These are phyloP conservation scores for Metschnikowia koreensis DNA, from an alignment of 805 yeast species.

Conservation along the genomic window DNA sequence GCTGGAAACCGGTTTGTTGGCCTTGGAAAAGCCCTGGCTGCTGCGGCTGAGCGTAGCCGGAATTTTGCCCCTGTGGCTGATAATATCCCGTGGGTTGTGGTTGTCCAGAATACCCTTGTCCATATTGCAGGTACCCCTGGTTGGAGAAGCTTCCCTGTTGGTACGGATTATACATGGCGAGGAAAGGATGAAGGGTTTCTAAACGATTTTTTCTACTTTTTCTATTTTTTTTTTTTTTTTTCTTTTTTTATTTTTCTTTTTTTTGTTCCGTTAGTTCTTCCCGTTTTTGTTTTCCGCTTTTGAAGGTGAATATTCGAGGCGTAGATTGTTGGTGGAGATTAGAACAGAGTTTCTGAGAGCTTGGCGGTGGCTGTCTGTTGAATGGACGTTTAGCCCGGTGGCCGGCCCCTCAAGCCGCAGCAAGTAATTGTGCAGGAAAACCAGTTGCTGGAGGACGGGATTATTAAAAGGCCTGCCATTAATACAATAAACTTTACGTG, in stretches of 20 bases:
- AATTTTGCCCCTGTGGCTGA: constrained; percentile 26
- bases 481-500: no score
- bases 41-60: constrained; percentile 16
- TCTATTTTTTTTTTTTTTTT: not conserved
- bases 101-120: constrained; percentile 23
- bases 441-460: no score
- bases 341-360: no score
- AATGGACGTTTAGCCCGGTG: no score
- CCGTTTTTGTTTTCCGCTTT: not conserved
- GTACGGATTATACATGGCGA: constrained; percentile 40
- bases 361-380: no score
- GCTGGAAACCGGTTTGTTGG: constrained; percentile 18
- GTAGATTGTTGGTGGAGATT: not conserved
- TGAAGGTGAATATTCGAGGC: not conserved
- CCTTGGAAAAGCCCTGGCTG: constrained; percentile 21
- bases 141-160: constrained; percentile 23
- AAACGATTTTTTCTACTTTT: no score
- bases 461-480: no score
- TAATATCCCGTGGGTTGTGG: constrained; percentile 28
- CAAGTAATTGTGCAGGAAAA: no score
- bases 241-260: not conserved
- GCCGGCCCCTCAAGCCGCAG: no score
- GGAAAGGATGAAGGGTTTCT: not conserved
- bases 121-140: constrained; percentile 22
- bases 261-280: not conserved